These are phyloP conservation scores for Boletus subparvulus DNA, from an alignment of 768 basidiomycete genomes.

Conservation along the genomic window DNA sequence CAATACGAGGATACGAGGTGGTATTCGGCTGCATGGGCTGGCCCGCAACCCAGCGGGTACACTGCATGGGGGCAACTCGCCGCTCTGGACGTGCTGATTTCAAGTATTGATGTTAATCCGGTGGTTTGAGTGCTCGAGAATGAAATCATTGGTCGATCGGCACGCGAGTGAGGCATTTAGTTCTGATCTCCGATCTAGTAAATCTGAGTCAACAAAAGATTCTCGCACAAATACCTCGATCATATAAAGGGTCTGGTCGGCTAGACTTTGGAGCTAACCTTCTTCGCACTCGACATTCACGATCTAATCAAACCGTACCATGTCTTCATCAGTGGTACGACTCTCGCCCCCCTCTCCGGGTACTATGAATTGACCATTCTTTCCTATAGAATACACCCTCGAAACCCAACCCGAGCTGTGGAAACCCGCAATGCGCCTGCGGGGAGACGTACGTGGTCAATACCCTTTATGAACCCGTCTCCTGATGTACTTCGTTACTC, in stretches of 20 bases:
- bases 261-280: neutral
- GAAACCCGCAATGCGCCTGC: constrained; percentile 19
- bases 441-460: constrained; percentile 13
- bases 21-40: constrained; percentile 11
- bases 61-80: constrained; percentile 14
- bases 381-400: constrained; percentile 4
- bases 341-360: neutral
- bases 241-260: neutral
- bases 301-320: neutral
- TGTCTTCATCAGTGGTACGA: constrained; percentile 13
- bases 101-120: constrained; percentile 8
- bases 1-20: neutral
- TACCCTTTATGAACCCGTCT: neutral
- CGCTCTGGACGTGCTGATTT: constrained; percentile 12
- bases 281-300: neutral
- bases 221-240: constrained; percentile 5
- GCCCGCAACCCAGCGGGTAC: constrained; percentile 1
- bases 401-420: constrained; percentile 11
- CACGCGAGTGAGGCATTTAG: neutral
- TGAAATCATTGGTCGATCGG: neutral
- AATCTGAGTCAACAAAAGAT: neutral
- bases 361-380: neutral
- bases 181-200: neutral
- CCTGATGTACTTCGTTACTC: neutral
- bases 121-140: neutral